Conservation (phyloP, 2,329 filamentous ascomycete species). For the Lecanicillium sp. region DNA sequence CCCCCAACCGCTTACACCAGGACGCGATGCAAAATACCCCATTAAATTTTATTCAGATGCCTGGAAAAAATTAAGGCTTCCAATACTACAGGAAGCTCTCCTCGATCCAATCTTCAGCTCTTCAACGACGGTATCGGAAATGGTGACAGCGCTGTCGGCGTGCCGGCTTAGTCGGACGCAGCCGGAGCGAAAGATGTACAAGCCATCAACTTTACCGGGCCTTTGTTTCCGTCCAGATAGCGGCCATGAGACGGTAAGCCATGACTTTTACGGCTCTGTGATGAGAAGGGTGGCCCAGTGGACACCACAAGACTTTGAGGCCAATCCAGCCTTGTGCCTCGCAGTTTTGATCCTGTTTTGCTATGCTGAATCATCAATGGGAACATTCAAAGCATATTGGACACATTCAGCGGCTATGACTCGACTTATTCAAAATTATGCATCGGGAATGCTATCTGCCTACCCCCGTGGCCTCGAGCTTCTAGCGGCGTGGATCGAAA, state of each 20-base stretch:
- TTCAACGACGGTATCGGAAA: constrained; percentile 1
- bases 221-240: constrained; percentile 6
- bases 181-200: constrained; percentile 5
- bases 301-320: constrained; percentile 7
- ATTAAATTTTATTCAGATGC: neutral
- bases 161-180: constrained; percentile 7
- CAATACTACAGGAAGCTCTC: neutral
- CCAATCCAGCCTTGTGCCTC: constrained; percentile 5
- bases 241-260: constrained; percentile 8
- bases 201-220: neutral
- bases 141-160: constrained; percentile 6
- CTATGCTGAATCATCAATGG: constrained; percentile 16
- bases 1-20: neutral
- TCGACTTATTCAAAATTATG: constrained; percentile 1
- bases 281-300: constrained; percentile 9
- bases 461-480: constrained; percentile 1
- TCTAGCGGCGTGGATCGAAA: constrained; percentile 11
- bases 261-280: constrained; percentile 8
- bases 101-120: neutral
- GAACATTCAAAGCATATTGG: constrained; percentile 13
- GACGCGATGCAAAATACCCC: neutral
- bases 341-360: constrained; percentile 14
- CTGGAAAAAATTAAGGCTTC: constrained; percentile 2
- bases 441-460: neutral
- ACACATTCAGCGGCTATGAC: constrained; percentile 9